phyloP scores from a whole-genome alignment of 1,284 basidiomycete genomes.

The Ustilago bromivora region DNA sequence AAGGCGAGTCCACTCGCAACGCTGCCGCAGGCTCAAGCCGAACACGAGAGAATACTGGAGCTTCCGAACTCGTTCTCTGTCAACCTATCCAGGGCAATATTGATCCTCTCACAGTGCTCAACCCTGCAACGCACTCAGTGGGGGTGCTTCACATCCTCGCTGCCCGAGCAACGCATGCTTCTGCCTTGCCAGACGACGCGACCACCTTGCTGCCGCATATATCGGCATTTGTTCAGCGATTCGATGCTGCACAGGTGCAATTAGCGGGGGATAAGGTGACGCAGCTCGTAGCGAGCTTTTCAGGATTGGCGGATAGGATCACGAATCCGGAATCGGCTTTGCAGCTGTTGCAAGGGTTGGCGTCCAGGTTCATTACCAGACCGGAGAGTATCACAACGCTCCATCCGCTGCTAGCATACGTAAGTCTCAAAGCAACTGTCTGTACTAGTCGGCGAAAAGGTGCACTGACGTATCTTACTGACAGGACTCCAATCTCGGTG shows the following conservation, averaged over 20 bases:
- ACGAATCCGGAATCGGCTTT: constrained; percentile 33
- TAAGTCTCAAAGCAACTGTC: neutral
- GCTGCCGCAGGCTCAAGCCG: constrained; percentile 20
- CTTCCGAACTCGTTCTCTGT: constrained; percentile 26
- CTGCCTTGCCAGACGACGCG: constrained; percentile 13
- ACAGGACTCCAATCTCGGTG: too few relatives aligned
- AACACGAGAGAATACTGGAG: neutral
- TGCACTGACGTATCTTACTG: too few relatives aligned
- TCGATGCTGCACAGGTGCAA: constrained; percentile 23
- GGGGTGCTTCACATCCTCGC: constrained; percentile 55
- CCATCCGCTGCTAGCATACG: constrained; percentile 55
- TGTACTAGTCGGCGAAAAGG: too few relatives aligned
- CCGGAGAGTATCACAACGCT: constrained; percentile 45
- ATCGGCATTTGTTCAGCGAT: constrained; percentile 28
- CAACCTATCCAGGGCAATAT: constrained; percentile 30
- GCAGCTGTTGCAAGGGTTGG: constrained; percentile 27
- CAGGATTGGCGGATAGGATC: constrained; percentile 20
- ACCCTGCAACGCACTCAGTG: constrained; percentile 42
- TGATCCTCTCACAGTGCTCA: constrained; percentile 43
- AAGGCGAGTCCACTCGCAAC: constrained; percentile 18
- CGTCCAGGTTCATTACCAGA: constrained; percentile 26
- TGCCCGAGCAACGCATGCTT: constrained; percentile 20
- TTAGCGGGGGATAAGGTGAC: constrained; percentile 37
- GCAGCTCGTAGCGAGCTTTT: constrained; percentile 26
- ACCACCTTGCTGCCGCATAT: constrained; percentile 31